Evolutionary conservation across 805 yeast species (phyloP).

Genomic region (Lipomyces sp.): DNA sequence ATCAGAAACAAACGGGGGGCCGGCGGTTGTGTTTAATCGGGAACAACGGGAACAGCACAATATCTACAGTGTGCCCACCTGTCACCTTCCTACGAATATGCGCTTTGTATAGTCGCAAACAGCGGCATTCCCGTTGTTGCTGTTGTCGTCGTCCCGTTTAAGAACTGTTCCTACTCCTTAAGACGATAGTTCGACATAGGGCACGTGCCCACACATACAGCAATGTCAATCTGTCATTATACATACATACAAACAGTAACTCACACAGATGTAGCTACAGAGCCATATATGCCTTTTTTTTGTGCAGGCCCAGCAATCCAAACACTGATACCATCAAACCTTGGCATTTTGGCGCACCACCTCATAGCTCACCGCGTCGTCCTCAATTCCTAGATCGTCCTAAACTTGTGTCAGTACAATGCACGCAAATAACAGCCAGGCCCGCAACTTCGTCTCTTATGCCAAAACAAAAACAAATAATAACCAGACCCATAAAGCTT

Average conservation of each 20-base stretch:
- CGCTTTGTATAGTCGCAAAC: too few relatives aligned
- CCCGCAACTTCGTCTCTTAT: neutral
- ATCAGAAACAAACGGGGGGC: too few relatives aligned
- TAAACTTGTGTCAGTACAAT: neutral
- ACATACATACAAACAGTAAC: neutral
- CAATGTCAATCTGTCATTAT: neutral
- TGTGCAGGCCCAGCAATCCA: neutral
- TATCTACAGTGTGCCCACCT: too few relatives aligned
- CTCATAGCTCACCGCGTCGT: neutral
- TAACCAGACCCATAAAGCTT: slow-evolving; percentile 22
- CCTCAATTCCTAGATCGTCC: slow-evolving; percentile 8
- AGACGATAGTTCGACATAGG: neutral
- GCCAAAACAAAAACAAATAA: neutral
- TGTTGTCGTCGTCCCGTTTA: too few relatives aligned
- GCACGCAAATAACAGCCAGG: neutral
- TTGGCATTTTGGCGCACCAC: neutral
- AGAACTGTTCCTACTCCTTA: neutral
- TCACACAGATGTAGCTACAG: neutral
- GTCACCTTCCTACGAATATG: too few relatives aligned
- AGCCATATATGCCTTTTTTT: too few relatives aligned
- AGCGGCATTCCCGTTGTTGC: too few relatives aligned
- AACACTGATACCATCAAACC: neutral
- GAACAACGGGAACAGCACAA: too few relatives aligned
- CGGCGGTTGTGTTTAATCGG: too few relatives aligned
- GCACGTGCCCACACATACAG: neutral